Conservation (phyloP, 1,284 basidiomycete genomes). For the Leccinum subrobustum region DNA sequence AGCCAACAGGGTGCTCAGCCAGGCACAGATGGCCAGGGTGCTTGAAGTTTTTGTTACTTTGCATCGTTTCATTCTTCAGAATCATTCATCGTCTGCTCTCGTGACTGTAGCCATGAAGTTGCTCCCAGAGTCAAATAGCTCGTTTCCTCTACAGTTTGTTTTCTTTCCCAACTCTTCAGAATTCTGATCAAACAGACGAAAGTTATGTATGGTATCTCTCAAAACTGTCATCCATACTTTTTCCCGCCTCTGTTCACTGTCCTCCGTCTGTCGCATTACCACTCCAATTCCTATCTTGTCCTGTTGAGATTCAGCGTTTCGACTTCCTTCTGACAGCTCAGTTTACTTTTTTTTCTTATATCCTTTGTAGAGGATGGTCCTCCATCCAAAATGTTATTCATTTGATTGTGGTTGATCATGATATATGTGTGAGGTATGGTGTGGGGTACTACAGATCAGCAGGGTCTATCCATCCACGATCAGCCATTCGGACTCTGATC, state of each 20-base stretch:
- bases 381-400: conserved; percentile 32
- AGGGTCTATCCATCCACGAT: conserved; percentile 49
- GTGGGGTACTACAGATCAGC: conserved; percentile 14
- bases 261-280: conserved; percentile 23
- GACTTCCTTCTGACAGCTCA: conserved; percentile 22
- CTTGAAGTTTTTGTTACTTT: conserved; percentile 40
- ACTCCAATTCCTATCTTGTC: conserved; percentile 17
- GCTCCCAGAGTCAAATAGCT: conserved; percentile 21
- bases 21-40: conserved; percentile 60
- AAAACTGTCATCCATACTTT: conserved; percentile 32
- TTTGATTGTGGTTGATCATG: conserved; percentile 12
- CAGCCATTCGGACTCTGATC: conserved; percentile 87
- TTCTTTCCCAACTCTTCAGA: conserved; percentile 27
- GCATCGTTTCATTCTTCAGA: conserved; percentile 29
- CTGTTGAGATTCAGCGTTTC: conserved; percentile 23
- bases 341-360: conserved; percentile 24
- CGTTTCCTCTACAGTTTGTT: conserved; percentile 22
- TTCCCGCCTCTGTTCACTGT: conserved; percentile 23
- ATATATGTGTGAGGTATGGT: conserved; percentile 20
- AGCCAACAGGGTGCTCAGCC: conserved; percentile 68
- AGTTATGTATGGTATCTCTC: conserved; percentile 36
- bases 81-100: conserved; percentile 25
- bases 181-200: conserved; percentile 26
- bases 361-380: conserved; percentile 31
- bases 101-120: conserved; percentile 36